These are phyloP conservation scores for Abortiporus biennis DNA, from an alignment of 1,284 basidiomycete species.

Conservation along the genomic window DNA sequence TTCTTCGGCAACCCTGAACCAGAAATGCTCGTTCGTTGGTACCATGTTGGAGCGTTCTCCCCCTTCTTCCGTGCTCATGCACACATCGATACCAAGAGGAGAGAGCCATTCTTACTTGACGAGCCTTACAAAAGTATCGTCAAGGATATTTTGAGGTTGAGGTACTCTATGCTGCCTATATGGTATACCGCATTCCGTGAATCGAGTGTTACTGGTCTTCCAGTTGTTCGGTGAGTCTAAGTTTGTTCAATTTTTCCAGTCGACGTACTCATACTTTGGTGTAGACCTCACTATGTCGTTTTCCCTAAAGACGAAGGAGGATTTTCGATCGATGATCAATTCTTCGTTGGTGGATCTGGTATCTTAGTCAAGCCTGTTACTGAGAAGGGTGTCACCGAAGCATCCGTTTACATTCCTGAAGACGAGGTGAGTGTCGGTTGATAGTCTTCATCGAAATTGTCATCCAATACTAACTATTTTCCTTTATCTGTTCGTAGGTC, in stretches of 20 bases:
- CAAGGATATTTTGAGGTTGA: constrained; percentile 73
- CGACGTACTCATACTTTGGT: background rate
- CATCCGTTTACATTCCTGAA: constrained; percentile 84
- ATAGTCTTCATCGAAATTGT: constrained; percentile 19
- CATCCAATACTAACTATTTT: too few relatives aligned
- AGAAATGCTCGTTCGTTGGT: constrained; percentile 97
- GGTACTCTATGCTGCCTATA: constrained; percentile 86
- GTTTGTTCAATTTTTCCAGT: background rate
- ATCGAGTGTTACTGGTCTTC: constrained; percentile 72
- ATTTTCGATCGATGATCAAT: constrained; percentile 91
- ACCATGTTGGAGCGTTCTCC: constrained; percentile 90
- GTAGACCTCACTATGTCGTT: constrained; percentile 87
- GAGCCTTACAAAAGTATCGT: constrained; percentile 85
- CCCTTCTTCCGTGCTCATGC: constrained; percentile 99
- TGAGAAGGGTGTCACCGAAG: constrained; percentile 62
- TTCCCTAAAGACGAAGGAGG: constrained; percentile 87
- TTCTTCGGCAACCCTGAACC: constrained; percentile 96
- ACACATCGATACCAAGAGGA: constrained; percentile 95
- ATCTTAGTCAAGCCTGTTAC: constrained; percentile 92
- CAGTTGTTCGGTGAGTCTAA: constrained; percentile 63
- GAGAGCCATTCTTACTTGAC: constrained; percentile 91
- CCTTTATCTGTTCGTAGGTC: constrained; percentile 41
- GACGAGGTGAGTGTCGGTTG: too few relatives aligned
- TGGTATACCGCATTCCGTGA: constrained; percentile 98
- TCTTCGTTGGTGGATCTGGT: constrained; percentile 85